These are phyloP conservation scores for Wickerhamiella kurtzmanii DNA, from an alignment of 805 yeast species.

Conservation along the genomic window DNA sequence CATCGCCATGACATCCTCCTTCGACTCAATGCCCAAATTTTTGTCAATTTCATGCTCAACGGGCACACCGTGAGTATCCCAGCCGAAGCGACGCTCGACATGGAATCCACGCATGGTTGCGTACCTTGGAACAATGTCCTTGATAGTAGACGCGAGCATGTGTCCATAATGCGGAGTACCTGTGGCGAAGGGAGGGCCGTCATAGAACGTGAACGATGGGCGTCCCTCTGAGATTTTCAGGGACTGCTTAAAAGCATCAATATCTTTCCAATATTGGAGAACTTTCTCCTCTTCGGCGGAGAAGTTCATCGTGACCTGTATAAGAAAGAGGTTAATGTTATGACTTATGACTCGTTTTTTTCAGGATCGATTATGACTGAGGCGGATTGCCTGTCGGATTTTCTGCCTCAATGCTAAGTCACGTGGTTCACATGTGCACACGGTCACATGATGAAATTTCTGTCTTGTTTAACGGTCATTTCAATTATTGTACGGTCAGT, in stretches of 20 bases:
- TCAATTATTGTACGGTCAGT: too few relatives aligned
- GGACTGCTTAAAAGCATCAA: constrained; percentile 86
- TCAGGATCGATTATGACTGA: too few relatives aligned
- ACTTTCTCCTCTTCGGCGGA: constrained; percentile 83
- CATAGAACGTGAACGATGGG: constrained; percentile 85
- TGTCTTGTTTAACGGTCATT: too few relatives aligned
- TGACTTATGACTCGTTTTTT: too few relatives aligned
- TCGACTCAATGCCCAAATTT: constrained; percentile 82
- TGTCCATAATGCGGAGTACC: constrained; percentile 99
- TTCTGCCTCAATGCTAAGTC: too few relatives aligned
- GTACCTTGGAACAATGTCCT: constrained; percentile 93
- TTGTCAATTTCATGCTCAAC: constrained; percentile 98
- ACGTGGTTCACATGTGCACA: too few relatives aligned
- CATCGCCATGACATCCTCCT: constrained; percentile 84
- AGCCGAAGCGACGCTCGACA: constrained; percentile 95
- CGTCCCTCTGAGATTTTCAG: constrained; percentile 69
- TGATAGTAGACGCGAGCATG: constrained; percentile 88
- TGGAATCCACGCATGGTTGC: constrained; percentile 95
- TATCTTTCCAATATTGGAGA: constrained; percentile 69
- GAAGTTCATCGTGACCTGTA: constrained; percentile 42
- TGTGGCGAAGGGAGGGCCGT: constrained; percentile 99
- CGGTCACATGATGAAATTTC: too few relatives aligned
- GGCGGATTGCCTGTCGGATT: too few relatives aligned
- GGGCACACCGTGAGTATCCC: constrained; percentile 99
- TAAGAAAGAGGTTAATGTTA: too few relatives aligned